Conservation (phyloP, 2,329 filamentous ascomycete genomes). For the Pseudodiploospora longispora region DNA sequence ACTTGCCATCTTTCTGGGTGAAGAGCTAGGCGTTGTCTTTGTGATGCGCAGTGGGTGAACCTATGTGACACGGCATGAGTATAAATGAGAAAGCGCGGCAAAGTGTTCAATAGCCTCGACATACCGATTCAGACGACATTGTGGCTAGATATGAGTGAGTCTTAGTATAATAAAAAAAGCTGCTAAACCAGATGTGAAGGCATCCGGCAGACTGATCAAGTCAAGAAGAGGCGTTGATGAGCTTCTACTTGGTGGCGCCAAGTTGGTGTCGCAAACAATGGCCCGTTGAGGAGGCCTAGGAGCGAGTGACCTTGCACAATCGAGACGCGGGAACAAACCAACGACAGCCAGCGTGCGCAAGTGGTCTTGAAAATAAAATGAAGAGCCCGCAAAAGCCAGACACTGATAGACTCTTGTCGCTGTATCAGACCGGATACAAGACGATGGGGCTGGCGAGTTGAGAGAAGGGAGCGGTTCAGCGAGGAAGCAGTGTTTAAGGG, state of each 20-base stretch:
- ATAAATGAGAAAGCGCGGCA: too few species aligned
- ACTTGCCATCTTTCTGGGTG: constrained; percentile 55
- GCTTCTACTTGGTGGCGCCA: too few species aligned
- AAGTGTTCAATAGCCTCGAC: constrained; percentile 11
- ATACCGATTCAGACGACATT: constrained; percentile 33
- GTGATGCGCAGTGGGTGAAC: constrained; percentile 74
- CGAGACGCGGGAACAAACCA: not conserved
- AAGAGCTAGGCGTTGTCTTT: constrained; percentile 54
- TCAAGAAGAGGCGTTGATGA: too few species aligned
- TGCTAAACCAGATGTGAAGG: constrained; percentile 17
- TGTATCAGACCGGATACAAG: constrained; percentile 2
- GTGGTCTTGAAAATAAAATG: too few species aligned
- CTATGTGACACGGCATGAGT: constrained; percentile 28
- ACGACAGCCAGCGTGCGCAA: not conserved
- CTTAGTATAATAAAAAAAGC: constrained; percentile 5
- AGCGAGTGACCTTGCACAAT: not conserved
- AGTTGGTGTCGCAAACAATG: too few species aligned
- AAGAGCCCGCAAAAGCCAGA: constrained; percentile 1
- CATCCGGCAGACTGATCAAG: constrained; percentile 12
- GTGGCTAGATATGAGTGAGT: constrained; percentile 17
- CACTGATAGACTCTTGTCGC: constrained; percentile 9
- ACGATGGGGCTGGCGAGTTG: constrained; percentile 18
- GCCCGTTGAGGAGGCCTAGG: too few species aligned
- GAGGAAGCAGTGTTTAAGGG: constrained; percentile 25
- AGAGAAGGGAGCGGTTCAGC: constrained; percentile 15